These are phyloP conservation scores for Phragmites australis DNA, from an alignment of 176 grass and related monocot genomes.

Conservation along the genomic window DNA sequence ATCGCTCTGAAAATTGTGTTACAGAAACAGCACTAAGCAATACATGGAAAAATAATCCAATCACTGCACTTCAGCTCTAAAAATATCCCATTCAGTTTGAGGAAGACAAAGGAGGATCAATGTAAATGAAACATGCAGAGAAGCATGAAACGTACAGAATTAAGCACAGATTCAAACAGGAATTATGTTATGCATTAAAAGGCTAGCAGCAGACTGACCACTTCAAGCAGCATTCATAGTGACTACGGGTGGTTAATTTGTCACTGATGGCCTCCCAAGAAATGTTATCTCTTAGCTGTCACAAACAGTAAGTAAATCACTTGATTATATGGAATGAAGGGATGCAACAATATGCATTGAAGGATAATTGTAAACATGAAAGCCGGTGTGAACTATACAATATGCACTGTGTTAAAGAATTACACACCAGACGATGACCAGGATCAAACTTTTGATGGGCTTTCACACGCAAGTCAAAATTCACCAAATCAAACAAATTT, in stretches of 20 bases:
- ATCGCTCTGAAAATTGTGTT: neutral
- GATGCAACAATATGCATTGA: conserved; percentile 12
- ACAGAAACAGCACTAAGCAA: neutral
- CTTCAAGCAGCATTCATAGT: conserved; percentile 43
- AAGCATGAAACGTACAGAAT: conserved; percentile 19
- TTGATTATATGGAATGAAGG: conserved; percentile 17
- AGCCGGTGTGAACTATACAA: conserved; percentile 4
- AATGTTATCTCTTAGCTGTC: conserved; percentile 80
- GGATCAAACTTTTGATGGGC: conserved; percentile 27
- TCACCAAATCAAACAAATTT: conserved; percentile 81
- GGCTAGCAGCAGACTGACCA: conserved; percentile 55
- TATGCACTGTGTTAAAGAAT: conserved; percentile 29
- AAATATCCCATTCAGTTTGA: neutral
- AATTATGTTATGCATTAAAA: conserved; percentile 11
- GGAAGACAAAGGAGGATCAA: neutral
- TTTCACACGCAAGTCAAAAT: conserved; percentile 73
- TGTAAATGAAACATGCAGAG: neutral
- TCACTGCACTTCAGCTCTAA: neutral
- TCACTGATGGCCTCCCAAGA: conserved; percentile 81
- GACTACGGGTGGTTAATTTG: conserved; percentile 64
- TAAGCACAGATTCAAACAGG: conserved; percentile 2
- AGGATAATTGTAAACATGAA: conserved; percentile 25
- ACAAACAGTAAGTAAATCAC: conserved; percentile 40
- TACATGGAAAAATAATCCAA: neutral
- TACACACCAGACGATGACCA: conserved; percentile 53